Conservation (phyloP, 2,329 filamentous ascomycete species). For the Pyricularia sp. region DNA sequence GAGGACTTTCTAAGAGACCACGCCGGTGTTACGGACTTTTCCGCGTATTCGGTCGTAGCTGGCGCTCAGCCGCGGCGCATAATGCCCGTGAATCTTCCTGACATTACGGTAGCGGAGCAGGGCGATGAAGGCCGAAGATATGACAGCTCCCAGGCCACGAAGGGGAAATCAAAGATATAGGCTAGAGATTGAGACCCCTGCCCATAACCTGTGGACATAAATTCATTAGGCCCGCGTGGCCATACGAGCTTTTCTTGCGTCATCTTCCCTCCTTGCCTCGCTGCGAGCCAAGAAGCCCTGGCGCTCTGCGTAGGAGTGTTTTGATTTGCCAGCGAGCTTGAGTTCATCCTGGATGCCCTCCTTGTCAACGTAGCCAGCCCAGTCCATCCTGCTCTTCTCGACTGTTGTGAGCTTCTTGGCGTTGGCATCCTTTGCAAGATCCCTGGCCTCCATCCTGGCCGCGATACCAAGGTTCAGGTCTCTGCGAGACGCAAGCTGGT, state of each 20-base stretch:
- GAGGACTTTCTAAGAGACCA: slow-evolving; percentile 69
- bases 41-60: slow-evolving; percentile 59
- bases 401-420: slow-evolving; percentile 61
- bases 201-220: background rate
- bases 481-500: slow-evolving; percentile 32
- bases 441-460: slow-evolving; percentile 35
- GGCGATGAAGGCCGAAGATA: slow-evolving; percentile 66
- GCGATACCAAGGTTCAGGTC: slow-evolving; percentile 51
- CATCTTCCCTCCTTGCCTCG: slow-evolving; percentile 52
- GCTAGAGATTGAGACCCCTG: background rate
- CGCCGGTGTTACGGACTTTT: slow-evolving; percentile 59
- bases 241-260: slow-evolving; percentile 44
- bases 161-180: slow-evolving; percentile 4
- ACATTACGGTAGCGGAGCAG: slow-evolving; percentile 66
- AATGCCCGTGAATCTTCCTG: slow-evolving; percentile 64
- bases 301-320: slow-evolving; percentile 51
- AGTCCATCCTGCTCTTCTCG: slow-evolving; percentile 65
- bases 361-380: slow-evolving; percentile 63
- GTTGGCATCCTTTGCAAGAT: slow-evolving; percentile 28
- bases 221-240: slow-evolving; percentile 21
- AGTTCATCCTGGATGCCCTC: slow-evolving; percentile 63
- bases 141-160: slow-evolving; percentile 44
- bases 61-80: slow-evolving; percentile 61
- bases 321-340: slow-evolving; percentile 53
- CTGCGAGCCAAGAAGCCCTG: slow-evolving; percentile 59